Evolutionary conservation across 352 stramenopile species (phyloP).

Genomic region (Plasmopara viticola): DNA sequence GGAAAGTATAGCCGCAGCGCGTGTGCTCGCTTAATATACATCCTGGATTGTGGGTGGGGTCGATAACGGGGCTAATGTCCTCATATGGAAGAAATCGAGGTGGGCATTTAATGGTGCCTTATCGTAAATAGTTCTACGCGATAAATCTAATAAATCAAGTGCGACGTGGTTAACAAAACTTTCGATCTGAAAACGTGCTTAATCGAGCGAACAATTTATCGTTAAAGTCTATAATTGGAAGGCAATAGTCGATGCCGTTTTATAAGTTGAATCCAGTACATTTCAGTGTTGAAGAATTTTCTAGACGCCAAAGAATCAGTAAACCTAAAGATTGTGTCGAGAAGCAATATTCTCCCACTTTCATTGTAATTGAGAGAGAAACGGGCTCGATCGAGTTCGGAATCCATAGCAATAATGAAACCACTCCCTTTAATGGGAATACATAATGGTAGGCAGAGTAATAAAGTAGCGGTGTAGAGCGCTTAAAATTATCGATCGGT

Average conservation of each 20-base stretch:
- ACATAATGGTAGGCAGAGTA: background rate
- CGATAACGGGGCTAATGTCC: background rate
- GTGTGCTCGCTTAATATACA: conserved; percentile 9
- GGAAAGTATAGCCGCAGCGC: background rate
- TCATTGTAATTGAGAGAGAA: background rate
- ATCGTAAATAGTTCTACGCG: background rate
- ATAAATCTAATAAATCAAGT: background rate
- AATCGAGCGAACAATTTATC: background rate
- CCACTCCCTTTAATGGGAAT: background rate
- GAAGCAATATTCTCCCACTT: background rate
- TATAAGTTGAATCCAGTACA: background rate
- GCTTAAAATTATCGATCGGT: background rate
- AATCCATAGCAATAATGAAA: background rate
- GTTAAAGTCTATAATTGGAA: background rate
- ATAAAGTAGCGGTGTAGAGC: background rate
- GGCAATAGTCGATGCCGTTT: background rate
- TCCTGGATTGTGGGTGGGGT: background rate
- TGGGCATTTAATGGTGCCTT: background rate
- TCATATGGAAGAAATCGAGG: background rate
- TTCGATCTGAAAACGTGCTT: background rate
- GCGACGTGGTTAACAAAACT: background rate
- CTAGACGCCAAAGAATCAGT: background rate
- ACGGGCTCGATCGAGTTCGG: background rate
- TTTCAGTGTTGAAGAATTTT: background rate
- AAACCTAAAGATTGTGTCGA: background rate